Base-by-base conservation (phyloP, 768 basidiomycete species). In the Piloderma croceum region DNA sequence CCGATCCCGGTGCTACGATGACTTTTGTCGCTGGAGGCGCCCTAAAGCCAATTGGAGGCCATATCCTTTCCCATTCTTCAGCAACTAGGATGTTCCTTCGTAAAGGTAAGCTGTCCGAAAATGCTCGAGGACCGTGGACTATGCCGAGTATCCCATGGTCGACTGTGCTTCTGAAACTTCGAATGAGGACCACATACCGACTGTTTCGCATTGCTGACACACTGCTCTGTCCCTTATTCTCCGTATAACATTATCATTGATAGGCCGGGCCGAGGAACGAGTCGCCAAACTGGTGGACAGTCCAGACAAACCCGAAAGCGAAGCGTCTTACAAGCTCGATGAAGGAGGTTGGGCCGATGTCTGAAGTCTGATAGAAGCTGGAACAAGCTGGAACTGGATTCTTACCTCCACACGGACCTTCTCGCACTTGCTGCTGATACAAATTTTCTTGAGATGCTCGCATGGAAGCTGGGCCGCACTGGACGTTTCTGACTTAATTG, bases 1-100 rank as follows among this genome's bases (percentile, higher is more conserved):
- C 92, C 44, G 93, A 97, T 58, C 93, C 93, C 17, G 93, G 93
- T 36, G 92, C 91, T 36, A 90, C 86, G 3, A 88, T 88, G 82
- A 89, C 89, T 36, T 97, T 97, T 54, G 92, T 93, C 31, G 92
- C 90, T 19, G 92, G 91, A 29, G 88, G 90, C 24, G 88, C 87
- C 15, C 71, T 92, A 27, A 94, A 94, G 62, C 90, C 90, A 13
- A 87, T 93, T 33, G 89, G 88, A 27, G 89, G 89, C 1, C 89
- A 91, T 53, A 90, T 91, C 46, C 65, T 91, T 31, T 91, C 89
- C 0, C 27, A 73, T 42, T 87, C 90, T 13, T 91, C 89, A n/a
- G 81, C 90, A 4, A 90, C 88, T 7, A 74, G 89, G 40, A 74
- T 91, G 53, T 90, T 86, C 58, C 70, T 91, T 47, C 77, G 89